Conservation (phyloP, 1,284 basidiomycete species). For the Trametes hirsuta region DNA sequence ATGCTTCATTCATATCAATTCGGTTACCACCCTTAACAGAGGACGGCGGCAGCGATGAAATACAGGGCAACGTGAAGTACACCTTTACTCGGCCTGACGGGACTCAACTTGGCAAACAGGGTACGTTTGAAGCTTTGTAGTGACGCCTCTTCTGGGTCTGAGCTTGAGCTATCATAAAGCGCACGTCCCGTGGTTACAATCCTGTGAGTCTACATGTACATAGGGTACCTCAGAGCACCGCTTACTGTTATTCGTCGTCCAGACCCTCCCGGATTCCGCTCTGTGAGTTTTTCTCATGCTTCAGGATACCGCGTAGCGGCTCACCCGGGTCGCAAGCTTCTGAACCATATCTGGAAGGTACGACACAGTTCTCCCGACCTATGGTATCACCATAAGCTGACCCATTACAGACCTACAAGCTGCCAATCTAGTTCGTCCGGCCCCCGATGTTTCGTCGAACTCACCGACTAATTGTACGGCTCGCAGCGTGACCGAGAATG, state of each 20-base stretch:
- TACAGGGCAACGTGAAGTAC: constrained; percentile 44
- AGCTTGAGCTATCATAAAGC: constrained; percentile 33
- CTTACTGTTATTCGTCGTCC: not conserved
- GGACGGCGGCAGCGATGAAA: constrained; percentile 45
- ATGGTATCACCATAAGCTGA: not conserved
- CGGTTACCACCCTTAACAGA: constrained; percentile 23
- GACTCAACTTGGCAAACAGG: constrained; percentile 64
- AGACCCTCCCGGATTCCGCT: constrained; percentile 65
- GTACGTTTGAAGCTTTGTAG: constrained; percentile 38
- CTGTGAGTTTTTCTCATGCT: constrained; percentile 48
- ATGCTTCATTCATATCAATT: not conserved
- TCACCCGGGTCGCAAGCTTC: constrained; percentile 1
- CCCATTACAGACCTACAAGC: constrained; percentile 54
- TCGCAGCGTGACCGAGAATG: constrained; percentile 68
- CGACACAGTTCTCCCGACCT: constrained; percentile 3
- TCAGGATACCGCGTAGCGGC: too few species aligned
- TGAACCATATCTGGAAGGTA: constrained; percentile 58
- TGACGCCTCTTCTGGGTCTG: not conserved
- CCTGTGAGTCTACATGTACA: constrained; percentile 44
- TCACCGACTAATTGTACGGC: not conserved
- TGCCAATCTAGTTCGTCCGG: constrained; percentile 60
- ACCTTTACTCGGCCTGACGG: constrained; percentile 49
- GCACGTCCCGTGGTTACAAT: constrained; percentile 63
- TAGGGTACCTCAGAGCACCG: not conserved
- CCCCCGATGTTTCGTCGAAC: not conserved